These are phyloP conservation scores for Cyberlindnera samutprakarnensis DNA, from an alignment of 805 yeast species.

Conservation along the genomic window DNA sequence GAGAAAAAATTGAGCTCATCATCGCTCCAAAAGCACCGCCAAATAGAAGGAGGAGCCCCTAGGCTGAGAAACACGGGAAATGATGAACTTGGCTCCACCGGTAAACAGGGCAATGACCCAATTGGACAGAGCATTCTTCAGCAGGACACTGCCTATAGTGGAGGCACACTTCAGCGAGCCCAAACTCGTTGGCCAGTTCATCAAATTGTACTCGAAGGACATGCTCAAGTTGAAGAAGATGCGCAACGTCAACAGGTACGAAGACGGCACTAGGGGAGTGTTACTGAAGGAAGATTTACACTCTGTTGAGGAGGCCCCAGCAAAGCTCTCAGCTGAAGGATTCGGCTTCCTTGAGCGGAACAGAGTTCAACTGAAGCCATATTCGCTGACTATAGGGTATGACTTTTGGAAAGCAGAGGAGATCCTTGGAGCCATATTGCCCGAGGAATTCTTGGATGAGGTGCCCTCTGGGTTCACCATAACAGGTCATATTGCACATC, in stretches of 20 bases:
- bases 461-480: slow-evolving; percentile 86
- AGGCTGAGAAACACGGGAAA: too few relatives aligned
- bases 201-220: slow-evolving; percentile 50
- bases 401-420: slow-evolving; percentile 88
- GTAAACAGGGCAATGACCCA: slow-evolving; percentile 53
- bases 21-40: background rate
- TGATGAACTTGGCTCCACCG: slow-evolving; percentile 45
- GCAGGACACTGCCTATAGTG: slow-evolving; percentile 47
- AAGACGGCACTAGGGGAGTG: slow-evolving; percentile 32
- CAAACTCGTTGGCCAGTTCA: slow-evolving; percentile 36
- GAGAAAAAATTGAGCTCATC: too few relatives aligned
- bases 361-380: slow-evolving; percentile 41
- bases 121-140: slow-evolving; percentile 63
- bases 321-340: slow-evolving; percentile 35
- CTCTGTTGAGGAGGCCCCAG: slow-evolving; percentile 29
- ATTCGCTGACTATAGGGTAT: slow-evolving; percentile 55
- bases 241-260: slow-evolving; percentile 53
- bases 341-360: slow-evolving; percentile 38
- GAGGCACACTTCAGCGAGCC: slow-evolving; percentile 70
- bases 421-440: slow-evolving; percentile 68
- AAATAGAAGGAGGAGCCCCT: too few relatives aligned
- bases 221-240: slow-evolving; percentile 65
- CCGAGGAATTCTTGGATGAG: slow-evolving; percentile 60
- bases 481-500: slow-evolving; percentile 94
- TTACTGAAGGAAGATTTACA: slow-evolving; percentile 48